phyloP scores from a whole-genome alignment of 306 rosid species.

The Fagus sylvatica region DNA sequence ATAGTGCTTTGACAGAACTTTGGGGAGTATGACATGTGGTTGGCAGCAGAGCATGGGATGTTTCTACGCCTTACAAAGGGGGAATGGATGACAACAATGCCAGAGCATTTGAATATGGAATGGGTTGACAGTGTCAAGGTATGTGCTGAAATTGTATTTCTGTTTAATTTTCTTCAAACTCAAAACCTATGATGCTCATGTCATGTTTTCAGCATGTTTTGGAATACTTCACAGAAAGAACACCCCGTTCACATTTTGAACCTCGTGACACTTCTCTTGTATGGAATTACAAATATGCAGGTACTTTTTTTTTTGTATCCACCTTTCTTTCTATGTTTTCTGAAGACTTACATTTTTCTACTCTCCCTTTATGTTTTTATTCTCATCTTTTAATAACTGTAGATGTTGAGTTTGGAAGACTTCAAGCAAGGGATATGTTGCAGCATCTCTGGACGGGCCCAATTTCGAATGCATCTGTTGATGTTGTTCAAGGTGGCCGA shows the following conservation, averaged over 20 bases:
- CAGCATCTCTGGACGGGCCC: conserved; percentile 99
- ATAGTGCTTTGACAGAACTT: conserved; percentile 62
- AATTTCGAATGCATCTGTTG: conserved; percentile 89
- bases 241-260: conserved; percentile 81
- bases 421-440: conserved; percentile 95
- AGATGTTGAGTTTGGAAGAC: conserved; percentile 90
- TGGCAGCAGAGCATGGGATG: conserved; percentile 99
- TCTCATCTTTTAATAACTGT: conserved; percentile 22
- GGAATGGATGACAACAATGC: conserved; percentile 99
- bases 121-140: conserved; percentile 94
- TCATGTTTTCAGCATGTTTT: conserved; percentile 74
- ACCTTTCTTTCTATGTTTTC: neutral
- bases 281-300: conserved; percentile 96
- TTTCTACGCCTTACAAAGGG: conserved; percentile 72
- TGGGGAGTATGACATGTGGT: conserved; percentile 77
- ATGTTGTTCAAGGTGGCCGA: conserved; percentile 95
- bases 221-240: conserved; percentile 86
- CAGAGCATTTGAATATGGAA: conserved; percentile 92
- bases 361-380: conserved; percentile 21
- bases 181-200: conserved; percentile 26
- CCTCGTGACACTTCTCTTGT: conserved; percentile 84
- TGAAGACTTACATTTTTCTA: conserved; percentile 5
- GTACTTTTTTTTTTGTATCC: conserved; percentile 30
- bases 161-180: conserved; percentile 20
- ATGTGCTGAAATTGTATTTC: conserved; percentile 18